Evolutionary conservation across 768 basidiomycete genomes (phyloP).

Genomic region (Mycena vitilis): DNA sequence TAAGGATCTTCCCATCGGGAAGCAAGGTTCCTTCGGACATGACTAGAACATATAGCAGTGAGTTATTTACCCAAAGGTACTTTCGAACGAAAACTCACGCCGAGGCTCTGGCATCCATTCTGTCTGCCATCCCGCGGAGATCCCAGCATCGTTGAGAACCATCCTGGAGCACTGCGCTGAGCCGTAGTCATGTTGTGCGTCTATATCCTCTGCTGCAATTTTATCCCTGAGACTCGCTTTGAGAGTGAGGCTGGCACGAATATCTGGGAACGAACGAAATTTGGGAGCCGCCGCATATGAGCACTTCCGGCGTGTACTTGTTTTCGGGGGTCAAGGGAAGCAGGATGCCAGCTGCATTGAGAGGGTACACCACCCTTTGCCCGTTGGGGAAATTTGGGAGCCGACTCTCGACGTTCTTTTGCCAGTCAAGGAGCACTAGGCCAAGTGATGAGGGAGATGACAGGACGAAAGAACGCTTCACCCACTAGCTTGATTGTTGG

Average conservation of each 20-base stretch:
- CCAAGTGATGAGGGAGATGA: background rate
- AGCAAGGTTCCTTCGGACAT: conserved; percentile 37
- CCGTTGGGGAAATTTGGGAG: conserved; percentile 45
- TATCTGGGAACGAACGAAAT: conserved; percentile 25
- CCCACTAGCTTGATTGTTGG: conserved; percentile 40
- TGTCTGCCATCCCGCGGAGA: conserved; percentile 43
- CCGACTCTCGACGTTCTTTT: conserved; percentile 38
- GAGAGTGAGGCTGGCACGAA: background rate
- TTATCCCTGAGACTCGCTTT: conserved; percentile 20
- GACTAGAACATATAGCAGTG: background rate
- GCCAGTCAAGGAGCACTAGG: conserved; percentile 42
- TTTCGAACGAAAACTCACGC: conserved; percentile 3
- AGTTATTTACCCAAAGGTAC: background rate
- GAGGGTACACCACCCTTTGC: conserved; percentile 35
- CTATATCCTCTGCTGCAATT: conserved; percentile 20
- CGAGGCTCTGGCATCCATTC: conserved; percentile 45
- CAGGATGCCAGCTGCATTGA: conserved; percentile 39
- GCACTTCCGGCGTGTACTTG: conserved; percentile 42
- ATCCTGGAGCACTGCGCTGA: conserved; percentile 45
- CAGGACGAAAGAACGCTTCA: background rate
- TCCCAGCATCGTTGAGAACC: conserved; percentile 40
- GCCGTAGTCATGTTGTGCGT: conserved; percentile 40
- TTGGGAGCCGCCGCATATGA: conserved; percentile 46
- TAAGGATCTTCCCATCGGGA: conserved; percentile 44
- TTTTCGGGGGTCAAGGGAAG: conserved; percentile 45